phyloP scores from a whole-genome alignment of 305 asterid species.

The Salvia sclarea region DNA sequence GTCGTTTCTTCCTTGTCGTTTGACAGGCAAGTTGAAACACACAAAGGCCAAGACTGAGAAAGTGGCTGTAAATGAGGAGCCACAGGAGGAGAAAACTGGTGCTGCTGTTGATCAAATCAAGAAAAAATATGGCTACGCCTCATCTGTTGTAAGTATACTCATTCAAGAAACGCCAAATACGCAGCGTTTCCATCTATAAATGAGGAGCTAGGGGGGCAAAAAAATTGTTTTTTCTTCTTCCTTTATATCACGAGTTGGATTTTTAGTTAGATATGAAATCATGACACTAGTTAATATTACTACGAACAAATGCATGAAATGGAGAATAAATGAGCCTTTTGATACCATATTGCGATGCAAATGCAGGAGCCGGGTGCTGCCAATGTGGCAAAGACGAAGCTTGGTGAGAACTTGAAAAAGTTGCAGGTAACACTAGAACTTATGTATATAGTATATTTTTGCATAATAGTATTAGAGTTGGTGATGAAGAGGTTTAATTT shows the following conservation, averaged over 20 bases:
- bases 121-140: constrained; percentile 79
- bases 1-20: neutral
- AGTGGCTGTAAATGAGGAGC: constrained; percentile 44
- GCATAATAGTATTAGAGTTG: neutral
- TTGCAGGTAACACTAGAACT: constrained; percentile 53
- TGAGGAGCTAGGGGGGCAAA: too few relatives aligned
- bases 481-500: too few relatives aligned
- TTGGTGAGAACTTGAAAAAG: constrained; percentile 77
- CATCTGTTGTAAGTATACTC: constrained; percentile 61
- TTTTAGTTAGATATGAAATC: neutral
- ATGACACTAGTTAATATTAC: too few relatives aligned
- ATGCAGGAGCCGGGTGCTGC: constrained; percentile 76
- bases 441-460: too few relatives aligned
- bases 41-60: constrained; percentile 61
- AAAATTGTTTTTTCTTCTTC: too few relatives aligned
- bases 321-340: neutral
- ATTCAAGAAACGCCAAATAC: too few relatives aligned
- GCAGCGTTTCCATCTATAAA: too few relatives aligned
- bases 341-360: neutral
- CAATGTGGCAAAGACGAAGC: constrained; percentile 59
- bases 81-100: constrained; percentile 63
- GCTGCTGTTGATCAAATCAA: constrained; percentile 73
- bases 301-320: too few relatives aligned
- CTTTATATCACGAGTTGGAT: too few relatives aligned
- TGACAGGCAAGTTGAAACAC: constrained; percentile 64